Base-by-base conservation (phyloP, 129 eudicot species). In the Helichrysum umbraculigerum region DNA sequence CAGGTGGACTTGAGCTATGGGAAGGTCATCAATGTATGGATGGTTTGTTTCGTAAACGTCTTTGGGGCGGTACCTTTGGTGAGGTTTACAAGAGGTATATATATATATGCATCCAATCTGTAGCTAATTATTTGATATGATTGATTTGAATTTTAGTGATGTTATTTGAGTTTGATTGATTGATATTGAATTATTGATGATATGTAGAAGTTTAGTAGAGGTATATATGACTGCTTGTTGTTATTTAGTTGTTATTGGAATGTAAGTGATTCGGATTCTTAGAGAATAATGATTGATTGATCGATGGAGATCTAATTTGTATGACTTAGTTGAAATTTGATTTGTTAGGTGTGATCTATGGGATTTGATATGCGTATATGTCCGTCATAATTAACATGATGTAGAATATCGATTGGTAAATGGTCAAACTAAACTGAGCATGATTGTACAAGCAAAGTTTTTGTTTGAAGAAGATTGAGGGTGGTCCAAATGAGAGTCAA, bases 61-160 rank as follows among this genome's bases (percentile, higher is more conserved):
- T 94, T 54, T 94, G 99, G 99, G 99, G 99, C 7, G 99, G 99
- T 3, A 94, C 97, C 0, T 94, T 94, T 68, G 97, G 97, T 7
- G 99, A 94, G 66, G 96, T 91, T 7, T 91, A 94, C 73, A 94
- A 89, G 83, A 86, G 99, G 99, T 91, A 83, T 58, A 25, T 25
- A 25, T 25, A 0, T 25, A 57, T 21, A 0, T 57, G 28, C 62
- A 20, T 9, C 22, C 29, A 57, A 6, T 7, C 7, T n/a, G 0
- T 59, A 3, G 7, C 2, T 6, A 12, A 3, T 64, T 75, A 28
- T 17, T 14, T 28, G 17, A 16, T 3, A 8, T 47, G 54, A 47
- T 47, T 14, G n/a, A 14, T 56, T 47, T 47, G 54, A 14, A 22
- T 34, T 58, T 20, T 19, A 73, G 22, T 68, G 34, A 32, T 32